Evolutionary conservation across 2,329 filamentous ascomycete species (phyloP), one percentile per base, ranked within the genome.

Genomic region (Sporothrix brasiliensis): DNA sequence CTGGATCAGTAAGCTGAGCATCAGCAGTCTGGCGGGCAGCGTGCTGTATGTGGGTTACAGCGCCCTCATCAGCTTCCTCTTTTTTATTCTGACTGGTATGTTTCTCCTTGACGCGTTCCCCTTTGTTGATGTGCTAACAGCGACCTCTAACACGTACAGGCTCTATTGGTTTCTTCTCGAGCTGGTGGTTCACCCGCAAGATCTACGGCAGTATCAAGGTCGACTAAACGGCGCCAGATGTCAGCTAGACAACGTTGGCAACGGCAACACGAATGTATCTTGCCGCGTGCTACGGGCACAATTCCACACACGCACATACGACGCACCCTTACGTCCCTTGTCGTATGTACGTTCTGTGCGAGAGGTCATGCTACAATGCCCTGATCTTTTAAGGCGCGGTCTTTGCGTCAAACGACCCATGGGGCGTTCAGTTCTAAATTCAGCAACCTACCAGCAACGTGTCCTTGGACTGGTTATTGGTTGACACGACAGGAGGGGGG

Each of bases 151-250:
- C 11, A 52, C 1, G 21, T 5, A 52, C 74, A 97, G 95, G 94
- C 44, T 92, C 94, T 0, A 98, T 99, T 78, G 95, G 95, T 69
- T 97, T 95, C 83, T 93, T 97, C 76, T 89, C 95, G 10, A 96
- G 93, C 79, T 98, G 94, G 92, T 87, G 91, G 78, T 99, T 99
- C 79, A 91, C 97, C 68, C 88, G 92, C 75, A 94, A 92, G 79
- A 99, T 99, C 73, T 99, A 99, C 80, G 84, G 89, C 30, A 97
- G 94, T n/a, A 97, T 99, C 83, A 99, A 99, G 85, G 93, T 99
- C 74, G 95, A 99, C 79, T 99, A 83, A 80, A 27, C 44, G 21
- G n/a, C 34, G 16, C 34, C 24, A 2, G 3, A n/a, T 47, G 44
- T 3, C 9, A 34, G 2, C 14, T 34, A 16, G 27, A 34, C 44